Percentiles rank a stretch among this genome's conserved stretches.
Conservation (phyloP, 164 flowering plant species). For the Stephania cephalantha region DNA sequence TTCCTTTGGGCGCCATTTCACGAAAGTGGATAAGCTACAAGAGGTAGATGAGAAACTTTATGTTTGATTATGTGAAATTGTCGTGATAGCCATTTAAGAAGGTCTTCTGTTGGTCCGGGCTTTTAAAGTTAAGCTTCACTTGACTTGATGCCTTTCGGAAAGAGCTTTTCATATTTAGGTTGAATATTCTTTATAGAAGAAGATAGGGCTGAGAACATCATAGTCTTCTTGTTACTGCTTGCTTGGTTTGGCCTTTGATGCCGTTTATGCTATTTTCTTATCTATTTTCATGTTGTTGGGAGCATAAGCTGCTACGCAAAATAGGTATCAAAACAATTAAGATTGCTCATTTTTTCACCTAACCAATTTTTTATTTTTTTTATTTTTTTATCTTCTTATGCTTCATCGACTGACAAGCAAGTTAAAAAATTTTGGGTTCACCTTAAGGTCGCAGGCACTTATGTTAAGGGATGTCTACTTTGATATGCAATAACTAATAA, state of each 20-base stretch:
- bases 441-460: too few species aligned
- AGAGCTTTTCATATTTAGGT: not conserved
- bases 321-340: not conserved
- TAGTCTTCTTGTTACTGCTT: not conserved
- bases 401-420: too few species aligned
- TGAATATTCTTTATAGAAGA: not conserved
- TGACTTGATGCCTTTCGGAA: not conserved
- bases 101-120: not conserved
- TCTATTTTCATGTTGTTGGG: not conserved
- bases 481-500: too few species aligned
- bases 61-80: not conserved
- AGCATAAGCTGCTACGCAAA: not conserved
- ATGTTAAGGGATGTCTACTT: too few species aligned
- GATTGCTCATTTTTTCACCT: too few species aligned
- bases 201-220: not conserved
- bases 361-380: too few species aligned
- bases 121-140: not conserved
- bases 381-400: too few species aligned
- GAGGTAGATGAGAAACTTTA: slow-evolving; percentile 37
- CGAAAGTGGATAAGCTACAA: slow-evolving; percentile 73
- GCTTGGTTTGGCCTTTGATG: not conserved
- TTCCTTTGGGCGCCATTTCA: slow-evolving; percentile 96
- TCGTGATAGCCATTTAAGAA: too few species aligned
- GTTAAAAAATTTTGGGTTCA: too few species aligned
- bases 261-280: not conserved